Percentiles rank a stretch among this genome's conserved stretches.
Evolutionary conservation across 345 rosid species (phyloP).

Genomic region (Hibiscus trionum): DNA sequence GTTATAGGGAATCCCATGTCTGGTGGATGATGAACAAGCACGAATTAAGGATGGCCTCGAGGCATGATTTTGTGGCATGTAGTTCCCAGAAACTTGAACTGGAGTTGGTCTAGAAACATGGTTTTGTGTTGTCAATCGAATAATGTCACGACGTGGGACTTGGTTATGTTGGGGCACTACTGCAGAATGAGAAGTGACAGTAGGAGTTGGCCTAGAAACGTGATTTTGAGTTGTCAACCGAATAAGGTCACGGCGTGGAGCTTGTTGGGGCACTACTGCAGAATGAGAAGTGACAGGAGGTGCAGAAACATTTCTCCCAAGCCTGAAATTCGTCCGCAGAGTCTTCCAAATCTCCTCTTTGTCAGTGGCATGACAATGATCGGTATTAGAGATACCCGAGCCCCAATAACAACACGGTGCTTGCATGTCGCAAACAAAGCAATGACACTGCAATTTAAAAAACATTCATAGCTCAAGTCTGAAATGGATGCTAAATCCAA

Average conservation of each 20-base stretch:
- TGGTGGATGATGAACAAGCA: slow-evolving; percentile 40
- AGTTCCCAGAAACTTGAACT: slow-evolving; percentile 5
- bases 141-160: slow-evolving; percentile 14
- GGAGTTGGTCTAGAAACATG: neutral
- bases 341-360: slow-evolving; percentile 54
- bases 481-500: neutral
- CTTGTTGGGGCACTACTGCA: slow-evolving; percentile 15
- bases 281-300: slow-evolving; percentile 17
- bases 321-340: slow-evolving; percentile 42
- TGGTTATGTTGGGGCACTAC: slow-evolving; percentile 19
- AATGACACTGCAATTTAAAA: slow-evolving; percentile 64
- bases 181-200: slow-evolving; percentile 12
- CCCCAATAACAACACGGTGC: slow-evolving; percentile 79
- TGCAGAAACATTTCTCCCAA: slow-evolving; percentile 17
- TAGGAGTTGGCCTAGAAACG: neutral
- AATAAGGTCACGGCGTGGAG: slow-evolving; percentile 11
- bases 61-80: slow-evolving; percentile 18
- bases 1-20: slow-evolving; percentile 20
- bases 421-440: slow-evolving; percentile 72
- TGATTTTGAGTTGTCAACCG: slow-evolving; percentile 10
- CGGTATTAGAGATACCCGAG: slow-evolving; percentile 25
- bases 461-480: neutral
- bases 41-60: slow-evolving; percentile 18
- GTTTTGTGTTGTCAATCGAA: slow-evolving; percentile 9
- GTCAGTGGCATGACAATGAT: slow-evolving; percentile 87